A percentile compares a stretch with the other conserved stretches of the same genome.
Evolutionary conservation across 305 asterid genomes (phyloP).

Genomic region (Fraxinus paxiana): DNA sequence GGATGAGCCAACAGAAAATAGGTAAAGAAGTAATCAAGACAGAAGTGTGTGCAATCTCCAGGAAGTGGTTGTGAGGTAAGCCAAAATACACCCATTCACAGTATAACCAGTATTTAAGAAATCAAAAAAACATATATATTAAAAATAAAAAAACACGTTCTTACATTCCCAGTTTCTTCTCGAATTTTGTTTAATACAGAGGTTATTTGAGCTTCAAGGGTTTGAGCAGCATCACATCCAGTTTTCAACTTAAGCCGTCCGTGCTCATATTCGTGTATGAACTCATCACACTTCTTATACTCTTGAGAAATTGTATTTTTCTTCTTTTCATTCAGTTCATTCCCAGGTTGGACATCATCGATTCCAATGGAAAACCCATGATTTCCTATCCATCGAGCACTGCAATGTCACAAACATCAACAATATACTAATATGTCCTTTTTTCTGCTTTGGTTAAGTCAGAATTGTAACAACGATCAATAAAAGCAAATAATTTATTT

Average conservation of each 20-base stretch:
- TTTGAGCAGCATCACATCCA: constrained; percentile 82
- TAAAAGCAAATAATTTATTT: neutral
- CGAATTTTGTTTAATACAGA: constrained; percentile 66
- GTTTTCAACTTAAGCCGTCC: constrained; percentile 76
- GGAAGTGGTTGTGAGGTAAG: neutral
- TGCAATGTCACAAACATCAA: constrained; percentile 33
- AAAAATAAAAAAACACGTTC: constrained; percentile 20
- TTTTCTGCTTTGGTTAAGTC: neutral
- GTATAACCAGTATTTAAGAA: constrained; percentile 4
- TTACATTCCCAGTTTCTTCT: constrained; percentile 65
- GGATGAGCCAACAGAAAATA: neutral
- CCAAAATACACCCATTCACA: neutral
- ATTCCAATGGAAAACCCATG: constrained; percentile 98
- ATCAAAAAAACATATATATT: constrained; percentile 13
- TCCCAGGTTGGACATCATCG: constrained; percentile 85
- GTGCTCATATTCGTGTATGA: constrained; percentile 53
- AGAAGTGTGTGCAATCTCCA: neutral
- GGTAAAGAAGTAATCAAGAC: neutral
- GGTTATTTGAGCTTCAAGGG: constrained; percentile 81
- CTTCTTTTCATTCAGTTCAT: constrained; percentile 52
- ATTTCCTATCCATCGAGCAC: constrained; percentile 99
- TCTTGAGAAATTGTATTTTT: constrained; percentile 48
- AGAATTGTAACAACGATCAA: neutral
- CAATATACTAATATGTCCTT: neutral
- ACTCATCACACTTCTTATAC: constrained; percentile 53